These are phyloP conservation scores for Dothistroma septosporum DNA, from an alignment of 2,329 filamentous ascomycete species.

Conservation along the genomic window DNA sequence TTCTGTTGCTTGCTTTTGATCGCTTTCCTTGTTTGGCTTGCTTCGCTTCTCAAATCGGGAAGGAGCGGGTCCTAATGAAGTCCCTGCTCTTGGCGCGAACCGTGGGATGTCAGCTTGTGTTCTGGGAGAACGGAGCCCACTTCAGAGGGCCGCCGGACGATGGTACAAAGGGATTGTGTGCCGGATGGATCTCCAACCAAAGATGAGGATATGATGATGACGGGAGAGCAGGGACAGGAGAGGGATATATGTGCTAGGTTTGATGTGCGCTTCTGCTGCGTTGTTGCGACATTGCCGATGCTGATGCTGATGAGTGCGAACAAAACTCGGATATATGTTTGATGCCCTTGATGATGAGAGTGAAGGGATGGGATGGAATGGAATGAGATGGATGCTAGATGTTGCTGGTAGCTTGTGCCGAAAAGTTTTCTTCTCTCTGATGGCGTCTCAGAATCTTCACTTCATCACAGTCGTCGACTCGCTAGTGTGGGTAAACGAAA, in stretches of 20 bases:
- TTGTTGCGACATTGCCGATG: neutral
- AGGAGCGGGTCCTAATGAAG: neutral
- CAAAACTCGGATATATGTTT: slow-evolving; percentile 1
- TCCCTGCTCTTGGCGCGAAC: neutral
- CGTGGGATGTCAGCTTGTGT: neutral
- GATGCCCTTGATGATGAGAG: neutral
- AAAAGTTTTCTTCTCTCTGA: neutral
- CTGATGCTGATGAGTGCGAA: neutral
- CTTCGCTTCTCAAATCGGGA: neutral
- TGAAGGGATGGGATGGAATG: neutral
- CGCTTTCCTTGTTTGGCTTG: neutral
- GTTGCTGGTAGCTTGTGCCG: neutral
- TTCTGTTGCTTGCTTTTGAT: neutral
- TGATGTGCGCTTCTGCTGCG: neutral
- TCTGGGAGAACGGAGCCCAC: neutral
- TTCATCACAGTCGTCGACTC: too few species aligned
- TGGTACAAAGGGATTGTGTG: neutral
- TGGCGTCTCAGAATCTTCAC: neutral
- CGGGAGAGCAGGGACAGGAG: neutral
- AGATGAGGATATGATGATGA: neutral
- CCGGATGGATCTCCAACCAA: neutral
- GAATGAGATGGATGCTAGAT: neutral
- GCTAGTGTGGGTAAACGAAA: neutral
- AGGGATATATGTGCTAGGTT: neutral
- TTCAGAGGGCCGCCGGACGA: neutral